Evolutionary conservation across 2,329 filamentous ascomycete species (phyloP).

Genomic region (Epichloe aotearoae): DNA sequence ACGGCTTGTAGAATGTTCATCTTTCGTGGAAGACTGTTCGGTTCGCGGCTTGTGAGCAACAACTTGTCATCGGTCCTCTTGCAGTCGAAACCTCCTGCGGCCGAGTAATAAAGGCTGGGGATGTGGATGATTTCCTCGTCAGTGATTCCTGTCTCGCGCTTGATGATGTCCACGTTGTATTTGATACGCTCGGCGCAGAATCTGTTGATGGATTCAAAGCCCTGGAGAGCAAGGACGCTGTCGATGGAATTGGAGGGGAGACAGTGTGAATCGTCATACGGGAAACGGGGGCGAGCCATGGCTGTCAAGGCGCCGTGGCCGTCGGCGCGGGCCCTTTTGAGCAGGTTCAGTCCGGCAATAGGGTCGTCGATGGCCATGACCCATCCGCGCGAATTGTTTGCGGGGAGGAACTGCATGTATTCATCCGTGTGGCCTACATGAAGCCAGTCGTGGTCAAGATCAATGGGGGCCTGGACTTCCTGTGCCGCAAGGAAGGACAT

Average conservation of each 20-base stretch:
- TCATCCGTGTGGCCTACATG: slow-evolving; percentile 15
- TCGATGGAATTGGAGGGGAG: slow-evolving; percentile 1
- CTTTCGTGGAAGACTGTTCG: not conserved
- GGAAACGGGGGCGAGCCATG: not conserved
- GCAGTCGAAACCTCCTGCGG: not conserved
- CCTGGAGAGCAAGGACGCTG: not conserved
- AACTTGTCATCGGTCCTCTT: not conserved
- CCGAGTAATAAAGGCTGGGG: slow-evolving; percentile 10
- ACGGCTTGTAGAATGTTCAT: not conserved
- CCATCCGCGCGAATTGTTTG: slow-evolving; percentile 13
- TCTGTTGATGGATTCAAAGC: slow-evolving; percentile 1
- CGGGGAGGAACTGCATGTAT: slow-evolving; percentile 17
- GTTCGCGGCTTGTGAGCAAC: too few species aligned
- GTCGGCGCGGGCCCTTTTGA: slow-evolving; percentile 8
- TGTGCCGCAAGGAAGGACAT: slow-evolving; percentile 18
- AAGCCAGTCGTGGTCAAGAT: slow-evolving; percentile 17
- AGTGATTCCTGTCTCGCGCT: slow-evolving; percentile 11
- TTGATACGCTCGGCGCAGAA: slow-evolving; percentile 8
- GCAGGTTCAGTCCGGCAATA: slow-evolving; percentile 11
- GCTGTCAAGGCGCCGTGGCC: slow-evolving; percentile 13
- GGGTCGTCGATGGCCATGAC: slow-evolving; percentile 14
- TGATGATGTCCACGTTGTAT: slow-evolving; percentile 10
- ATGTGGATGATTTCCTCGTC: slow-evolving; percentile 12
- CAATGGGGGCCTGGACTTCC: slow-evolving; percentile 19
- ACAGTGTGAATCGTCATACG: not conserved